Percentiles rank a stretch among this genome's conserved stretches.
These are phyloP conservation scores for Candida gigantensis DNA, from an alignment of 1,139 yeast species.

Conservation along the genomic window DNA sequence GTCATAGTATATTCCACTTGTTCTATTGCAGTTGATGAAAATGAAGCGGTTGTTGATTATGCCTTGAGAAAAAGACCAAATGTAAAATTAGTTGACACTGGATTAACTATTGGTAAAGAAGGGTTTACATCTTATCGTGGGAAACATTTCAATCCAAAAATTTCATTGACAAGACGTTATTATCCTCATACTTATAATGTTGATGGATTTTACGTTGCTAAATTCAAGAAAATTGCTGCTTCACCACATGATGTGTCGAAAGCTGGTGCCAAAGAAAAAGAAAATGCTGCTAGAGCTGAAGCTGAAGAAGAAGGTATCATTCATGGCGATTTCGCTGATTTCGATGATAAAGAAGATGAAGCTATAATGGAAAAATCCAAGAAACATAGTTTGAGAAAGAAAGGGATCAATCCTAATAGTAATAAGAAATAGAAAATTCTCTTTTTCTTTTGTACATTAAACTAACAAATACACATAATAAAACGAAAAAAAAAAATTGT, in stretches of 20 bases:
- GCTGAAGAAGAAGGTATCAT: constrained; percentile 79
- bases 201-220: constrained; percentile 97
- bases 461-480: too few relatives aligned
- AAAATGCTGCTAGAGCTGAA: constrained; percentile 74
- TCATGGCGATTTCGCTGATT: constrained; percentile 81
- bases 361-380: constrained; percentile 73
- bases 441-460: background rate
- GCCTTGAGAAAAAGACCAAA: constrained; percentile 96
- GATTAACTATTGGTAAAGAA: constrained; percentile 92
- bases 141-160: constrained; percentile 76
- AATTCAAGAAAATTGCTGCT: constrained; percentile 87
- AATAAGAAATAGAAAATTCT: constrained; percentile 14
- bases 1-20: constrained; percentile 96
- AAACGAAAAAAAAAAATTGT: too few relatives aligned
- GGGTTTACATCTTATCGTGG: constrained; percentile 95
- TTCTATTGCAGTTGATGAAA: constrained; percentile 97
- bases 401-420: constrained; percentile 72
- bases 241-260: constrained; percentile 81
- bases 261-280: constrained; percentile 90
- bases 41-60: constrained; percentile 98
- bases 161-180: constrained; percentile 86
- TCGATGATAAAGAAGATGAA: constrained; percentile 76
- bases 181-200: constrained; percentile 98
- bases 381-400: constrained; percentile 71
- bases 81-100: constrained; percentile 91